Evolutionary conservation across 345 rosid species (phyloP), one percentile per base, ranked within the genome.

Genomic region (Eucalyptus sp.): DNA sequence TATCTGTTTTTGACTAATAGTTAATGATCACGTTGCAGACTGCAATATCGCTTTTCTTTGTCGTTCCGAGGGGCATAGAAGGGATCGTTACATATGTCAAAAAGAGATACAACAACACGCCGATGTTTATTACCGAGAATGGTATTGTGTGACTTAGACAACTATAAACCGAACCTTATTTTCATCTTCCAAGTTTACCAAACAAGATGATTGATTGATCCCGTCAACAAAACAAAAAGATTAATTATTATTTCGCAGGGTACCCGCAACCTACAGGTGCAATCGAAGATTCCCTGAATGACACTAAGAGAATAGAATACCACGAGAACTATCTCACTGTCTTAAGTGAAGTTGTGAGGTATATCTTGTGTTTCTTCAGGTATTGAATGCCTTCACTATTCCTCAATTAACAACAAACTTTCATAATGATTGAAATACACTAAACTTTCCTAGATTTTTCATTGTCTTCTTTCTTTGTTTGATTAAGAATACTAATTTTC

Each of bases 51-150:
- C 86, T 31, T 20, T 88, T 92, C 22, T 50, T 86, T 46, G 84
- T 89, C 44, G 92, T 92, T 87, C 97, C 95, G 50, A 91, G 86
- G 88, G 96, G 97, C 86, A 92, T 94, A 91, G 92, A 94, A 80
- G 91, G 92, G 86, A 88, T 91, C 49, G 89, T 96, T n/a, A 91
- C 90, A 87, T 93, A 94, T 52, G 68, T 93, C 54, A 93, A 93
- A 90, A 48, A 94, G 88, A 90, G 95, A 88, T 95, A 90, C 88
- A 91, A 90, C 89, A 92, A 92, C 91, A 91, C 88, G 14, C 94
- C 95, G 15, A 91, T 95, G 93, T 91, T 91, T 91, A 92, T 96
- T 37, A 92, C 95, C 16, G 96, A 95, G 66, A 94, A 96, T 86
- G 95, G 96, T 93, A 91, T 88, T 92, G 31, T 27, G 12, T 22